Percentiles rank a stretch among this genome's conserved stretches.
Evolutionary conservation across 106 monocot genomes (phyloP).

Genomic region (Dioscorea zingiberensis): DNA sequence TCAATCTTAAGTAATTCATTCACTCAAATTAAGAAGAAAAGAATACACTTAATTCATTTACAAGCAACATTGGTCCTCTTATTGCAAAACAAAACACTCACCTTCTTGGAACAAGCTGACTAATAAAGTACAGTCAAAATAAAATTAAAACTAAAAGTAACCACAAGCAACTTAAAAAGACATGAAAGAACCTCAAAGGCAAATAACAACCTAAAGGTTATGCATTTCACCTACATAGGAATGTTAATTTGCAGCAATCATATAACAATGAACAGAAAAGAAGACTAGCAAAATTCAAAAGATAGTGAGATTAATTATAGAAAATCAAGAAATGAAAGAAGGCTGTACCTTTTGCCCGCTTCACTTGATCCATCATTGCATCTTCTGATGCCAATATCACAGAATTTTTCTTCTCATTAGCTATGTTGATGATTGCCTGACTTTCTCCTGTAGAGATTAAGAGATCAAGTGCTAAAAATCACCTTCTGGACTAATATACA

Average conservation of each 20-base stretch:
- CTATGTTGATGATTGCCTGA: conserved; percentile 78
- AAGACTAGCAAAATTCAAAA: neutral
- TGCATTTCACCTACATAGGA: neutral
- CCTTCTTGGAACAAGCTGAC: no score
- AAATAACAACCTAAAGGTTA: neutral
- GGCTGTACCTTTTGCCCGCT: conserved; percentile 46
- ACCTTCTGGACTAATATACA: no score
- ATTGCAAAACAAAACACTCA: no score
- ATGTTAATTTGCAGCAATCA: neutral
- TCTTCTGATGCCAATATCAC: conserved; percentile 71
- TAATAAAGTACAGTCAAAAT: neutral
- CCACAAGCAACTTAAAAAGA: neutral
- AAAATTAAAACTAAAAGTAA: neutral
- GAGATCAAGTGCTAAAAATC: neutral
- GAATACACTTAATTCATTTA: no score
- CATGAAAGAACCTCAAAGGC: no score
- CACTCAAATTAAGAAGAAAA: no score
- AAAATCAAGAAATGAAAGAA: neutral
- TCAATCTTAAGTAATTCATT: no score
- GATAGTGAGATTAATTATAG: neutral
- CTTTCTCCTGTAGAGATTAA: conserved; percentile 68
- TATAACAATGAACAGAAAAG: neutral
- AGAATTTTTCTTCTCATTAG: conserved; percentile 68
- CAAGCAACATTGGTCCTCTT: no score
- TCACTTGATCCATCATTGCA: conserved; percentile 61